A percentile compares a stretch with the other conserved stretches of the same genome.
Conservation (phyloP, 2,329 filamentous ascomycete genomes). For the Fusarium bactridioides region DNA sequence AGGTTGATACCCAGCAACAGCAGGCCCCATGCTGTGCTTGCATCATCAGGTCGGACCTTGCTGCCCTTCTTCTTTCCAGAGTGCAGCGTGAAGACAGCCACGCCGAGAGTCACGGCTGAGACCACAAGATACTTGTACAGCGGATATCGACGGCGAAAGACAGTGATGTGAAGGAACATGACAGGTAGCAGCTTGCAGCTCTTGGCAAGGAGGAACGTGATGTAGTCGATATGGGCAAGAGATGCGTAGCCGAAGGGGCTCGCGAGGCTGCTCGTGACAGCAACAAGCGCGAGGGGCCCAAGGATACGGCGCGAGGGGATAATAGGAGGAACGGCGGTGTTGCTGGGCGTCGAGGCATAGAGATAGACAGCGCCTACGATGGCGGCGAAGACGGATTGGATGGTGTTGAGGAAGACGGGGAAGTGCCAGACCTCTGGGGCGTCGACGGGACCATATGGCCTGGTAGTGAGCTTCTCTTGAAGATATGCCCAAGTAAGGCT, state of each 20-base stretch:
- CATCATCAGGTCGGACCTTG: slow-evolving; percentile 52
- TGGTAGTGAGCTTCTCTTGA: slow-evolving; percentile 97
- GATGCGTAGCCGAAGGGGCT: slow-evolving; percentile 96
- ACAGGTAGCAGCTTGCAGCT: slow-evolving; percentile 98
- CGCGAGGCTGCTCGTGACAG: slow-evolving; percentile 85
- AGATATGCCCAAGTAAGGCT: slow-evolving; percentile 95
- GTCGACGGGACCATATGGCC: slow-evolving; percentile 73
- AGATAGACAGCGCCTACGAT: slow-evolving; percentile 85
- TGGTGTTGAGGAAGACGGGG: slow-evolving; percentile 93
- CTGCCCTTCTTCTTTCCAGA: slow-evolving; percentile 62
- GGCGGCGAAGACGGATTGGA: slow-evolving; percentile 90
- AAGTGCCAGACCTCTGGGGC: slow-evolving; percentile 85
- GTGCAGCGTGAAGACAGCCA: slow-evolving; percentile 94
- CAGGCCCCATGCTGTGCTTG: slow-evolving; percentile 79
- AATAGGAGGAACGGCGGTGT: slow-evolving; percentile 63
- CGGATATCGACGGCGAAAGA: slow-evolving; percentile 89
- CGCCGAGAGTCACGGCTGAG: slow-evolving; percentile 86
- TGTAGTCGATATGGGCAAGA: slow-evolving; percentile 94
- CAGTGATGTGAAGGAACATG: slow-evolving; percentile 93
- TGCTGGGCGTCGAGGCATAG: slow-evolving; percentile 63
- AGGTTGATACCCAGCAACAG: slow-evolving; percentile 87
- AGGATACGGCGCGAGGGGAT: slow-evolving; percentile 82
- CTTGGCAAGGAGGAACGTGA: slow-evolving; percentile 97
- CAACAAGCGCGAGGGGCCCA: slow-evolving; percentile 81
- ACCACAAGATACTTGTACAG: slow-evolving; percentile 97